Evolutionary conservation across 768 basidiomycete species (phyloP).

Genomic region (Tylopilus felleus): DNA sequence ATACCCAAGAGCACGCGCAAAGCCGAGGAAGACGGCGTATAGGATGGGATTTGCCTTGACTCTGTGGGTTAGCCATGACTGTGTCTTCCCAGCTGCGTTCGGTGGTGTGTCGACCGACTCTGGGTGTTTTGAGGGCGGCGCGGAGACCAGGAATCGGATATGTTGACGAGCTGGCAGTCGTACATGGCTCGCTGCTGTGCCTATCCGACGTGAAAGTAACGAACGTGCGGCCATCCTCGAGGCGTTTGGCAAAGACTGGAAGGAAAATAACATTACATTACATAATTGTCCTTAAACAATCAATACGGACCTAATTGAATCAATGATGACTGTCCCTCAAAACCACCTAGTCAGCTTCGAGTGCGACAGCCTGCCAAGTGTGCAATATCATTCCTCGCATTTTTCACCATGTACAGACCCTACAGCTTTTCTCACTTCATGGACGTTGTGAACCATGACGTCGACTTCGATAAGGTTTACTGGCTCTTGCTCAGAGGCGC

Average conservation of each 20-base stretch:
- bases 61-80: conserved; percentile 55
- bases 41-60: conserved; percentile 50
- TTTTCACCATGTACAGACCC: no score
- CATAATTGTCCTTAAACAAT: no score
- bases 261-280: conserved; percentile 4
- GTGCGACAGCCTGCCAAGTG: no score
- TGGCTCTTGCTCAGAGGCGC: no score
- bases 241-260: not conserved
- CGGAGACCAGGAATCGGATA: conserved; percentile 13
- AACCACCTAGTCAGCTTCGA: no score
- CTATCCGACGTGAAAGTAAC: conserved; percentile 10
- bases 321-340: no score
- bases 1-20: conserved; percentile 56
- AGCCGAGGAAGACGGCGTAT: conserved; percentile 42
- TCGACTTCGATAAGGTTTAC: no score
- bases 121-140: conserved; percentile 4
- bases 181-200: not conserved
- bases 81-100: conserved; percentile 16
- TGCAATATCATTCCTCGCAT: no score
- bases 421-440: no score
- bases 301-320: no score
- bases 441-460: no score
- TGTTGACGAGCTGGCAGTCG: conserved; percentile 9
- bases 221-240: conserved; percentile 15
- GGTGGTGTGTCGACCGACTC: conserved; percentile 1